Conservation (phyloP, 2,329 filamentous ascomycete species). For the Phaeosphaeria sp. region DNA sequence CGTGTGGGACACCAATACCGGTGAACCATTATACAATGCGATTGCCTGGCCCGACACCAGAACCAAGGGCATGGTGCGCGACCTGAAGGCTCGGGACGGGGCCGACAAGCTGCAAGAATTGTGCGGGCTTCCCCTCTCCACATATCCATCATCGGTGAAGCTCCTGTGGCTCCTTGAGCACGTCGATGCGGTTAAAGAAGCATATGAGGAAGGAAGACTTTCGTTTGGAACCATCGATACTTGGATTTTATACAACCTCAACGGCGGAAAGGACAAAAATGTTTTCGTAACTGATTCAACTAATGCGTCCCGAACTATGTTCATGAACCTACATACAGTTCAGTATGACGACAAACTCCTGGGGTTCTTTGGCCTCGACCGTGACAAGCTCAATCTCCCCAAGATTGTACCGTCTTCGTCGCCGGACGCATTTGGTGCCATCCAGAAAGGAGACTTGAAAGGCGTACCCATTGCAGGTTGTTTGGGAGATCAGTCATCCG, state of each 20-base stretch:
- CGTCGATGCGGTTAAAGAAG: constrained; percentile 70
- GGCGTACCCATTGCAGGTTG: constrained; percentile 82
- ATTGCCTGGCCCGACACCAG: constrained; percentile 89
- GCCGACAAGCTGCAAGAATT: constrained; percentile 73
- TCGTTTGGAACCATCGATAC: constrained; percentile 88
- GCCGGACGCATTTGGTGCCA: constrained; percentile 71
- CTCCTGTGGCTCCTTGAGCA: constrained; percentile 83
- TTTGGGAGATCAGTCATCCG: constrained; percentile 85
- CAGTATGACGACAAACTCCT: constrained; percentile 81
- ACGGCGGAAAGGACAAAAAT: constrained; percentile 72
- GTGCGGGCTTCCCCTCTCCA: constrained; percentile 84
- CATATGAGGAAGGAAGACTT: constrained; percentile 77
- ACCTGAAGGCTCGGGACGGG: constrained; percentile 72
- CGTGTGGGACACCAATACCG: constrained; percentile 82
- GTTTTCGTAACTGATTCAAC: constrained; percentile 84
- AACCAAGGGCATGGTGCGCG: constrained; percentile 76
- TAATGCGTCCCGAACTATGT: constrained; percentile 92
- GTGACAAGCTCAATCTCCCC: constrained; percentile 75
- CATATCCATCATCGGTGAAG: constrained; percentile 88
- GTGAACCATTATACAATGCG: constrained; percentile 81
- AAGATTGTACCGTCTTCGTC: constrained; percentile 84
- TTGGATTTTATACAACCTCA: constrained; percentile 86
- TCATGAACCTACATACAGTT: constrained; percentile 84
- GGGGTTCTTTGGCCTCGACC: constrained; percentile 79
- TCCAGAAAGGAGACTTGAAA: constrained; percentile 62